phyloP scores from a whole-genome alignment of 2,329 filamentous ascomycete species.

The Epichloe sibirici region DNA sequence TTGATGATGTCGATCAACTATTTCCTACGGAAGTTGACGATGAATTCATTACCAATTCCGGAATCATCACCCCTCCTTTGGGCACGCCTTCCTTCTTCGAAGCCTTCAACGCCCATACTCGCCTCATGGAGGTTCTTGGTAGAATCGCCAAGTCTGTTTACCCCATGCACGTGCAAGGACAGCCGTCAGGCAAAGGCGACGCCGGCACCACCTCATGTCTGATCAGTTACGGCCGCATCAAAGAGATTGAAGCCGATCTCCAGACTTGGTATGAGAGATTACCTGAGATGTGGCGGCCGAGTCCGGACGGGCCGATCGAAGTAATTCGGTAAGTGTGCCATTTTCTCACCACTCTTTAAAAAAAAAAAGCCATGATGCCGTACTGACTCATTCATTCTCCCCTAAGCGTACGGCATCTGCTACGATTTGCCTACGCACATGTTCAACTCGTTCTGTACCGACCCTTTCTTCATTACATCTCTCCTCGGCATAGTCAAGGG shows the following conservation, averaged over 20 bases:
- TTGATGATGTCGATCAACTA: constrained; percentile 56
- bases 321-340: constrained; percentile 53
- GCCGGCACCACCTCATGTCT: constrained; percentile 40
- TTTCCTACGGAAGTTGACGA: constrained; percentile 54
- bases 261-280: constrained; percentile 53
- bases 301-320: constrained; percentile 61
- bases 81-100: constrained; percentile 48
- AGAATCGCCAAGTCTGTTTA: constrained; percentile 56
- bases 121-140: constrained; percentile 49
- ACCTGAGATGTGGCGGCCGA: constrained; percentile 66
- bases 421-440: constrained; percentile 71
- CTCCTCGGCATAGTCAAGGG: constrained; percentile 44
- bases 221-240: constrained; percentile 51
- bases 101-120: constrained; percentile 54
- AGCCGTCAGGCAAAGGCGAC: constrained; percentile 30
- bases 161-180: constrained; percentile 44
- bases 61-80: constrained; percentile 41
- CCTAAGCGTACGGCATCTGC: constrained; percentile 53
- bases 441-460: constrained; percentile 75
- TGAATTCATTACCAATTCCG: constrained; percentile 49
- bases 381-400: background rate
- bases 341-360: background rate
- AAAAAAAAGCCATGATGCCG: background rate
- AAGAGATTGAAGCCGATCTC: constrained; percentile 51
- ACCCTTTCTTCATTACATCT: constrained; percentile 75